Conservation (phyloP, 2,329 filamentous ascomycete species). For the Chaetomium olivaceum region DNA sequence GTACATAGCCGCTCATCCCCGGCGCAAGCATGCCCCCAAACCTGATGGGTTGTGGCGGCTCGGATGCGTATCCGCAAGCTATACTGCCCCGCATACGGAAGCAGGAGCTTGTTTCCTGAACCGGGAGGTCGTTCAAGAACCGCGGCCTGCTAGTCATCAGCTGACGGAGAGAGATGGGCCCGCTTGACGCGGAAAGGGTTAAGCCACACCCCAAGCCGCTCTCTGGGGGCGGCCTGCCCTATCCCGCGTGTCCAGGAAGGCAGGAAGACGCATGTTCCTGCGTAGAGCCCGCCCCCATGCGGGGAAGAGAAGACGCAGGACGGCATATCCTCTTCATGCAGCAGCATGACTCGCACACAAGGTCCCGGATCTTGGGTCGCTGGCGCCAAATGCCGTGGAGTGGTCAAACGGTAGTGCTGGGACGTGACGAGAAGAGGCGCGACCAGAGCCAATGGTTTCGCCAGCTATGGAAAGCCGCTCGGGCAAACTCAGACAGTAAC, state of each 20-base stretch:
- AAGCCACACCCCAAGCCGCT: slow-evolving; percentile 3
- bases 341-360: background rate
- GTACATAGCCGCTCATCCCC: background rate
- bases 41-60: background rate
- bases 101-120: slow-evolving; percentile 17
- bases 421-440: background rate
- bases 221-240: slow-evolving; percentile 22
- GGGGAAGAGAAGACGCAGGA: slow-evolving; percentile 19
- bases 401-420: background rate
- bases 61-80: slow-evolving; percentile 6
- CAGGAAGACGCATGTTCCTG: slow-evolving; percentile 27
- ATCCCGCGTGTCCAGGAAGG: slow-evolving; percentile 22
- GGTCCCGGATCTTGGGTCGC: background rate
- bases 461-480: background rate
- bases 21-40: background rate
- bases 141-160: background rate
- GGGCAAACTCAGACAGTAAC: background rate
- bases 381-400: background rate
- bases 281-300: slow-evolving; percentile 27
- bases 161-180: slow-evolving; percentile 3
- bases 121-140: slow-evolving; percentile 8
- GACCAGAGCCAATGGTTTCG: background rate
- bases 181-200: background rate
- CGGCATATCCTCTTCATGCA: slow-evolving; percentile 20
- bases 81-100: slow-evolving; percentile 15